Evolutionary conservation across 352 stramenopile genomes (phyloP), one percentile per base, ranked within the genome.

Genomic region (Phytophthora capsici): DNA sequence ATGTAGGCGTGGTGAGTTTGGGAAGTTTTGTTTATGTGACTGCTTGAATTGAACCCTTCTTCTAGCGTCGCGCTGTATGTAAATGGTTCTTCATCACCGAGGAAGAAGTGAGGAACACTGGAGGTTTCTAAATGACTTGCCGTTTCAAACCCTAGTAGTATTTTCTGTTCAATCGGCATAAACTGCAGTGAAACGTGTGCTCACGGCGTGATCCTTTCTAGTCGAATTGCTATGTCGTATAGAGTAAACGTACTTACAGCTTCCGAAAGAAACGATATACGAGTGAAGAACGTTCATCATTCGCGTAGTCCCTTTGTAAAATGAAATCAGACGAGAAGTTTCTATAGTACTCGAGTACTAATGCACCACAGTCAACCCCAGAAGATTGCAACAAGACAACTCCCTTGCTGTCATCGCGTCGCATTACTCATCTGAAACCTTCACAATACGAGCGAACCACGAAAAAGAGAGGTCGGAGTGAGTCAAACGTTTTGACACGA

Each of bases 31-130:
- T 28, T 28, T 28, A 34, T 34, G 28, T 34, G 7, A 12, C 9
- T 1, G 28, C 28, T 34, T 14, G 8, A 34, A 34, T 14, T 34
- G 28, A 32, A 32, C 7, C 6, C 28, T 12, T 34, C 28, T 34
- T 34, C 8, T 34, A 34, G 28, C 28, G 28, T 3, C 9, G 28
- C 28, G 9, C 28, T 34, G 28, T 34, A 34, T 34, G 28, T 34
- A 4, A 14, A 12, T 34, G 28, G 28, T 34, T 34, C 28, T 41
- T 19, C 14, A 16, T 41, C 36, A 41, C 36, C n/a, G 14, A 49
- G 28, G 43, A 49, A 49, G 43, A 49, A 49, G 43, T 49, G 43
- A 49, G 43, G 43, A 49, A 49, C 43, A 25, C 17, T 14, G 20
- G 43, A 25, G 20, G 43, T 49, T 6, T 4, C n/a, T 49, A 26